Base-by-base conservation (phyloP, 2,329 filamentous ascomycete species). In the Neocucurbitaria cava region DNA sequence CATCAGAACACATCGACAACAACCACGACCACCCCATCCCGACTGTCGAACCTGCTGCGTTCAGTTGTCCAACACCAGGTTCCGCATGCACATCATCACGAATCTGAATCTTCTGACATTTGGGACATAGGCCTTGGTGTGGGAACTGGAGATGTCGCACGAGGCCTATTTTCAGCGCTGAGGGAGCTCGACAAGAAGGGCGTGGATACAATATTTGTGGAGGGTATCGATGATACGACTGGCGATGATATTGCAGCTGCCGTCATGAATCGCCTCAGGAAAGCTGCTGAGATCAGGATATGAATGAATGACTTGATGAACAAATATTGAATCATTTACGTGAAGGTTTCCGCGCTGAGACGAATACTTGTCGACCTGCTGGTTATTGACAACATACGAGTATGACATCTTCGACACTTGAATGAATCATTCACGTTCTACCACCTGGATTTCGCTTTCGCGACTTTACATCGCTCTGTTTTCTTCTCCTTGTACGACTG, bases 121-220 rank as follows among this genome's bases (percentile, higher is more conserved):
- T 83, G 91, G 66, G 90, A 96, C 66, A 86, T 96, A 41, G 79
- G 86, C 54, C 81, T 99, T 13, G 93, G 94, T 0, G 78, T 77
- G 15, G 85, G 89, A 40, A 87, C 87, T 0, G 85, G 85, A 62
- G 85, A 85, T 28, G 92, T 99, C 65, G 94, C 95, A 1, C 87
- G 93, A 65, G 90, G 91, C 0, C 80, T 99, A 13, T 99, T 99
- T 73, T 91, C 91, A 11, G 91, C 92, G 1, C 79, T 99, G 49
- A 83, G 95, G 48, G 90, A 93, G 64, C 83, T 99, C 59, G 95
- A 99, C 74, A 85, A 88, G 66, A 82, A 87, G 58, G 85, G 87
- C 26, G 92, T 92, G 3, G 88, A 95, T 70, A 82, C 89, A 18
- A 97, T 99, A 47, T 90, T 93, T 64, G 91, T 98, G 10, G 95